phyloP scores from a whole-genome alignment of 2,329 filamentous ascomycete species.

The Xylaria sp. region DNA sequence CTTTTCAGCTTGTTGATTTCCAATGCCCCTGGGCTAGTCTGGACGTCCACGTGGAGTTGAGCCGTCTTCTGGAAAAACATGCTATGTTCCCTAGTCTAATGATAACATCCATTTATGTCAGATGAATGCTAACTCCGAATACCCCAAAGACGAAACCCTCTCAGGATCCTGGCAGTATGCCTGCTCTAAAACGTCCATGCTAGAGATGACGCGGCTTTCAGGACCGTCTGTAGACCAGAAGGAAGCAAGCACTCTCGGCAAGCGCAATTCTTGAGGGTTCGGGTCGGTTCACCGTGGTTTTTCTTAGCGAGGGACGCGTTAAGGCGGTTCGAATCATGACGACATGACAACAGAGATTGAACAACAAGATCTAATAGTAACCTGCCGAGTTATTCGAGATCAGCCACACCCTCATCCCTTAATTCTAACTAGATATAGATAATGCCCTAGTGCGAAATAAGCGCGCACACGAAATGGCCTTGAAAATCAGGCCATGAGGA shows the following conservation, averaged over 20 bases:
- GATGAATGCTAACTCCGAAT: not conserved
- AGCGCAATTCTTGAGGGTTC: not conserved
- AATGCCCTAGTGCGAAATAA: too few species aligned
- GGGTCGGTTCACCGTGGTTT: too few species aligned
- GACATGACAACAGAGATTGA: not conserved
- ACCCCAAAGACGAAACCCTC: not conserved
- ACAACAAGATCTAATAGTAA: not conserved
- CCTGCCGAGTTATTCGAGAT: not conserved
- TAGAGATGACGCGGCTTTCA: not conserved
- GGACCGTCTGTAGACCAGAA: not conserved
- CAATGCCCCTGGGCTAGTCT: not conserved
- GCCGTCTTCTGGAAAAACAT: not conserved
- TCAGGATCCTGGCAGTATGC: not conserved
- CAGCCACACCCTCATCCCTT: not conserved
- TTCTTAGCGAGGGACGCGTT: too few species aligned
- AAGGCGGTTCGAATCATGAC: not conserved
- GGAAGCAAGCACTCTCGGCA: conserved; percentile 6
- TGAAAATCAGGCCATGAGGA: not conserved
- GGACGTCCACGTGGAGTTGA: not conserved
- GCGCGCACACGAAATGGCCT: not conserved
- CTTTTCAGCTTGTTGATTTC: not conserved
- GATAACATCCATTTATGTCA: not conserved
- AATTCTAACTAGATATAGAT: too few species aligned
- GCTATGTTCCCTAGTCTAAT: not conserved
- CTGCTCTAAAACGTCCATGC: not conserved